phyloP scores from a whole-genome alignment of 2,329 filamentous ascomycete genomes.

The Penicillium sp. region DNA sequence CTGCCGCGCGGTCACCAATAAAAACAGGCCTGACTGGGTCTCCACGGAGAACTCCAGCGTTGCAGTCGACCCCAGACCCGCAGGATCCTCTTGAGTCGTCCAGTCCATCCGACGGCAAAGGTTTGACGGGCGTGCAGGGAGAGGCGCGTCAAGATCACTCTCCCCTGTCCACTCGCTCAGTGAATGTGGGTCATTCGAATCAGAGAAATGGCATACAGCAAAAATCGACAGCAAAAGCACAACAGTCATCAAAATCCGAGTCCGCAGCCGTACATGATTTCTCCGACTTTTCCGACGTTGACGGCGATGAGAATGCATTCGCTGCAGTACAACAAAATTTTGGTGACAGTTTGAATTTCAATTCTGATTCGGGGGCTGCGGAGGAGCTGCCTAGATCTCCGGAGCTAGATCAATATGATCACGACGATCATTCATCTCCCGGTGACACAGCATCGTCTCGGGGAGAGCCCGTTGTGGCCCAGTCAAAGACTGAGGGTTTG shows the following conservation, averaged over 20 bases:
- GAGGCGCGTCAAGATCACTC: conserved; percentile 32
- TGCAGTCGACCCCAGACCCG: conserved; percentile 44
- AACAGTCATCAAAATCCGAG: conserved; percentile 25
- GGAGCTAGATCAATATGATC: conserved; percentile 17
- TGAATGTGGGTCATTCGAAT: conserved; percentile 33
- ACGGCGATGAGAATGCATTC: conserved; percentile 35
- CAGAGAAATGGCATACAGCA: conserved; percentile 25
- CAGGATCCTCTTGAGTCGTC: conserved; percentile 37
- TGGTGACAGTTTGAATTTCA: conserved; percentile 26
- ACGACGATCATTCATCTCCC: conserved; percentile 21
- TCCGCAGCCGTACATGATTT: conserved; percentile 29
- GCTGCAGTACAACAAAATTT: conserved; percentile 28
- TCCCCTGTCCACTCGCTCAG: conserved; percentile 37
- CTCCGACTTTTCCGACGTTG: conserved; percentile 40
- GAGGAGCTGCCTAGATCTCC: conserved; percentile 12
- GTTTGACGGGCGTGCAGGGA: conserved; percentile 21
- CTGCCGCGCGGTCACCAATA: conserved; percentile 46
- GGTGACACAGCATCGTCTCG: conserved; percentile 12
- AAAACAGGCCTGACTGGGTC: conserved; percentile 46
- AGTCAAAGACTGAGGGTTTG: conserved; percentile 19
- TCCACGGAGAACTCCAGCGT: conserved; percentile 42
- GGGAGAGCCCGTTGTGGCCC: conserved; percentile 16
- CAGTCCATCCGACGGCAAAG: conserved; percentile 39
- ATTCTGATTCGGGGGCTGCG: conserved; percentile 16
- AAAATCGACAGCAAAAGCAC: conserved; percentile 21